Base-by-base conservation (phyloP, 2,329 filamentous ascomycete species). In the Alternaria ethzedia region DNA sequence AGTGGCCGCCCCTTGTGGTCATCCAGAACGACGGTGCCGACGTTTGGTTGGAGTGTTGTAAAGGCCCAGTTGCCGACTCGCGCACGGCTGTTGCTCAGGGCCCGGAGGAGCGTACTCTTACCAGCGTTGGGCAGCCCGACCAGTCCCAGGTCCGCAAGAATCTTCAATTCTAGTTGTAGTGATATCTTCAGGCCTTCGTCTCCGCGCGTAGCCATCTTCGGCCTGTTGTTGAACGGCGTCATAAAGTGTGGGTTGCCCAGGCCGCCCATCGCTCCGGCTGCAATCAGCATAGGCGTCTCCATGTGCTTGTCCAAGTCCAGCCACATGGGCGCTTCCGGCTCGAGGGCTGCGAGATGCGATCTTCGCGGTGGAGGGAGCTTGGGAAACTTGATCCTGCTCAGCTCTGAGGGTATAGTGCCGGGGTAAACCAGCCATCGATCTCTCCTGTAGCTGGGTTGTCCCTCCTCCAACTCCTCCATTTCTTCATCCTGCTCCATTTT, bases 61-160 rank as follows among this genome's bases (percentile, higher is more conserved):
- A 99, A 99, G 10, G 94, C 95, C 96, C 96, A 99, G 78, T 92
- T 90, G 44, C 96, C 96, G 5, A 99, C 89, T 43, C 96, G 88
- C 2, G 96, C 93, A 63, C 94, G 90, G 77, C 92, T 96, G 78
- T 94, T 94, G 72, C 90, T 97, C 72, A 99, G 83, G 4, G 94
- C 90, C 17, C 96, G 90, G 15, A 98, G 86, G 2, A 99, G 86
- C 0, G 96, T 98, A 77, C 92, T 96, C 82, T 99, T 99, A 9
- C 96, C 96, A 5, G 95, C 96, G 78, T 99, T 99, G 2, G 96
- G 96, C 15, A 98, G 87, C 1, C 96, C 96, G 15, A 99, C 96
- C 3, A 99, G 86, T 0, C 96, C 96, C 8, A 99, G 91, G 80
- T 99, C 96, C 6, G 96, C 96, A 44, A 99, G 89, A 10, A 99